phyloP scores from a whole-genome alignment of 371 early-diverging fungal genomes.

The Furculomyces boomerangus region DNA sequence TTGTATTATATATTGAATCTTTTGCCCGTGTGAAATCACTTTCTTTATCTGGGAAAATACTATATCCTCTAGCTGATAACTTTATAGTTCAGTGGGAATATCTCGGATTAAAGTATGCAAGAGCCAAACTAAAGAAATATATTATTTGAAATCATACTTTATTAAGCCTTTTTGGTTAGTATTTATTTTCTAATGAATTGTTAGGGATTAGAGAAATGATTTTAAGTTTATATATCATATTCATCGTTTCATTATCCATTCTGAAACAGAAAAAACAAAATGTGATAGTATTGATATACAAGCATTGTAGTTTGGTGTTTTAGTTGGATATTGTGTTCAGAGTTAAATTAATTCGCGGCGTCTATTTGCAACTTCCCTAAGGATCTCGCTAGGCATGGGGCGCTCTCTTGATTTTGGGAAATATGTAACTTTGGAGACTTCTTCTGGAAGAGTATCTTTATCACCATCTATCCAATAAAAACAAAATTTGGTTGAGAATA shows the following conservation, averaged over 20 bases:
- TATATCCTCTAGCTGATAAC: conserved; percentile 58
- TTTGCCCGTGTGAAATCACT: conserved; percentile 69
- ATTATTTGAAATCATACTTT: conserved; percentile 34
- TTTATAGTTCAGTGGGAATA: conserved; percentile 87
- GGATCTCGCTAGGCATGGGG: conserved; percentile 27
- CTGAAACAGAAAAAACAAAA: too few relatives aligned
- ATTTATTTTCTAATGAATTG: too few relatives aligned
- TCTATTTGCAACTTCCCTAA: conserved; percentile 17
- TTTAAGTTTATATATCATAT: too few relatives aligned
- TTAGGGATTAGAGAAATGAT: too few relatives aligned
- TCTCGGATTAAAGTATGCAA: conserved; percentile 30
- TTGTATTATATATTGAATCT: conserved; percentile 72
- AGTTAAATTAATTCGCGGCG: neutral
- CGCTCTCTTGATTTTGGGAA: conserved; percentile 23
- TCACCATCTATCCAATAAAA: conserved; percentile 16
- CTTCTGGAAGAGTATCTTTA: conserved; percentile 23
- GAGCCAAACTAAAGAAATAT: conserved; percentile 48
- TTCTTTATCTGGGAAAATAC: conserved; percentile 68
- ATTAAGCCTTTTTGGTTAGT: too few relatives aligned
- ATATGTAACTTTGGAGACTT: conserved; percentile 27
- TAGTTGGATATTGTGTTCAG: too few relatives aligned
- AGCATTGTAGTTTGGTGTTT: too few relatives aligned
- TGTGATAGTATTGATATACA: too few relatives aligned
- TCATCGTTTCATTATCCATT: too few relatives aligned
- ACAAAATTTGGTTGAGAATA: neutral